Conservation (phyloP, 2,329 filamentous ascomycete species). For the Pseudogymnoascus sp. region DNA sequence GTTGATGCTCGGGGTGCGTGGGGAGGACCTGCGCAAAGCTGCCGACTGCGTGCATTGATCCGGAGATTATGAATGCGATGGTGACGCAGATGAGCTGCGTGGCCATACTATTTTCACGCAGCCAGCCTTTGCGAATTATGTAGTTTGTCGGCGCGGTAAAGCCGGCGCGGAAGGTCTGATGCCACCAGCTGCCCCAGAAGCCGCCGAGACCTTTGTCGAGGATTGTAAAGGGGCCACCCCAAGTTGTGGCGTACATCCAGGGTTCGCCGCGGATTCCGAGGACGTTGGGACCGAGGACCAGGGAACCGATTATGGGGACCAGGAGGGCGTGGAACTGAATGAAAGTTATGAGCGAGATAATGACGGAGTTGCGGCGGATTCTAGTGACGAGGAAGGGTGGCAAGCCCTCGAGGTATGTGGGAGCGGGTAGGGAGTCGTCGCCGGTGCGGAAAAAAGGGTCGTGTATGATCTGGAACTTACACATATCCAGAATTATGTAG, state of each 20-base stretch:
- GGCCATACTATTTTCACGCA: conserved; percentile 29
- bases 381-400: conserved; percentile 40
- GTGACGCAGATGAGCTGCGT: conserved; percentile 31
- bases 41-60: conserved; percentile 61
- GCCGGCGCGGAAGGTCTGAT: conserved; percentile 74
- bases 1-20: conserved; percentile 43
- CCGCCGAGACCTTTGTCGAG: conserved; percentile 65
- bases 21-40: conserved; percentile 56
- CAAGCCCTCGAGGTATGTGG: conserved; percentile 37
- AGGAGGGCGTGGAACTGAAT: conserved; percentile 41
- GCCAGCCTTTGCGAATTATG: conserved; percentile 34
- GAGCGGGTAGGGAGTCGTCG: conserved; percentile 33
- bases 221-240: conserved; percentile 44
- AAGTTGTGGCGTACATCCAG: conserved; percentile 54
- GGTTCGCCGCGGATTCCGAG: conserved; percentile 51
- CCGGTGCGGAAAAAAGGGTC: conserved; percentile 70
- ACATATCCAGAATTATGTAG: conserved; percentile 62
- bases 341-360: conserved; percentile 44
- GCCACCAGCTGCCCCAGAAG: conserved; percentile 84
- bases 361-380: conserved; percentile 49
- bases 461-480: conserved; percentile 60
- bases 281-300: conserved; percentile 44
- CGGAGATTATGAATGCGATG: conserved; percentile 58
- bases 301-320: conserved; percentile 51
- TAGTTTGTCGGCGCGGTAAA: conserved; percentile 54